phyloP scores from a whole-genome alignment of 2,329 filamentous ascomycete species.

The Cordyceps pruinosa region DNA sequence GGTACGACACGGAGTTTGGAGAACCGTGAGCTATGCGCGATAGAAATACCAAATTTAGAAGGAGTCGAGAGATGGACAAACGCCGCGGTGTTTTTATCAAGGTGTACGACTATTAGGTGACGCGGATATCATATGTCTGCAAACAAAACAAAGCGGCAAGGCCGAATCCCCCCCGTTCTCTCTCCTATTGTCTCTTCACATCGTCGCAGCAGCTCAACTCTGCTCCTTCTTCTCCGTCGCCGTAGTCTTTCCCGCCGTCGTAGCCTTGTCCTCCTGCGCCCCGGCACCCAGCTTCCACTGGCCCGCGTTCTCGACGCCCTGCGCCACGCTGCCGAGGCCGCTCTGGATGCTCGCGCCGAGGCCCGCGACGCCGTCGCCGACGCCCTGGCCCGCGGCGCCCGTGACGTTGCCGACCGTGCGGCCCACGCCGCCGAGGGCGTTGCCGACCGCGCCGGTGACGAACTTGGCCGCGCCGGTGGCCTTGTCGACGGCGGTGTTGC shows the following conservation, averaged over 20 bases:
- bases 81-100: not conserved
- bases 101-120: not conserved
- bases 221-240: slow-evolving; percentile 14
- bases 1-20: not conserved
- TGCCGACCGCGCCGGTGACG: slow-evolving; percentile 34
- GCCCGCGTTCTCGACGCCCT: slow-evolving; percentile 52
- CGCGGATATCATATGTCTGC: not conserved
- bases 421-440: slow-evolving; percentile 33
- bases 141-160: too few relatives aligned
- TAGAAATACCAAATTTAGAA: not conserved
- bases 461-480: slow-evolving; percentile 31
- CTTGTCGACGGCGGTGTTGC: slow-evolving; percentile 21
- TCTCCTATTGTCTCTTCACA: too few relatives aligned
- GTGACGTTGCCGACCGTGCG: slow-evolving; percentile 35
- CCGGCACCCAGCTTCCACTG: slow-evolving; percentile 39
- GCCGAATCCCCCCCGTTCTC: too few relatives aligned
- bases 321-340: slow-evolving; percentile 41
- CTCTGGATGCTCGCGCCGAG: slow-evolving; percentile 47
- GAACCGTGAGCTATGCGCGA: not conserved
- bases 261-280: slow-evolving; percentile 11
- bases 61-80: not conserved
- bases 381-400: slow-evolving; percentile 47
- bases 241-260: too few relatives aligned
- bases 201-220: too few relatives aligned
- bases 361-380: slow-evolving; percentile 48